Evolutionary conservation across 2,329 filamentous ascomycete species (phyloP), one percentile per base, ranked within the genome.

Genomic region (Byssochlamys sp.): DNA sequence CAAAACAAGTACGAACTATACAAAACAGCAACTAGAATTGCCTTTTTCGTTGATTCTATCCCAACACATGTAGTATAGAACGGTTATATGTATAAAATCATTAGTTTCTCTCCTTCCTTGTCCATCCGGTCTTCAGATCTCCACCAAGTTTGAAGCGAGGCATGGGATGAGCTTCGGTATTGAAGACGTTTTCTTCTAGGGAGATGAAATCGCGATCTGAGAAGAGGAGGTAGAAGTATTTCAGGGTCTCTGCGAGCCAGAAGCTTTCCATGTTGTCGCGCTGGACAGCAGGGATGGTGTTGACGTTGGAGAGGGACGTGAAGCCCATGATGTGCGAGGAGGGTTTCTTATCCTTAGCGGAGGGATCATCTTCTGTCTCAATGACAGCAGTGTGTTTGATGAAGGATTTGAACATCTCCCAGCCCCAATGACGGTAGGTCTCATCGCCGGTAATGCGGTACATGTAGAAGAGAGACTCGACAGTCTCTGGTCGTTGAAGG

Each of bases 261-360:
- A 97, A 97, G 70, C 90, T 95, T 77, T 99, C 94, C 92, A 99
- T 96, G 66, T 97, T 97, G 73, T 99, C 92, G 59, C 84, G 81
- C 52, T 79, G 77, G 12, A 78, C 72, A 0, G 90, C 84, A 24
- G 91, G 91, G 9, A 94, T 74, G 4, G 75, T 74, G 63, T 87
- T 85, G 27, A 91, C 91, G 69, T 95, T 84, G 19, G 80, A 80
- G 60, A 97, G 78, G 63, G 88, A 91, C 0, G 89, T 90, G 69
- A 95, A 97, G 0, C 91, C 91, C 49, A 70, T 67, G 45, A 76
- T 70, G 26, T 68, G 67, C 33, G 63, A 62, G 29, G n/a, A 48
- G n/a, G 33, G 53, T 29, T 52, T 58, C 19, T 26, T 26, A 19
- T 11, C 49, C 45, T 56, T 54, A 29, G 29, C 45, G 19, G 3